phyloP scores from a whole-genome alignment of 2,329 filamentous ascomycete genomes.

The Fusarium begoniae region DNA sequence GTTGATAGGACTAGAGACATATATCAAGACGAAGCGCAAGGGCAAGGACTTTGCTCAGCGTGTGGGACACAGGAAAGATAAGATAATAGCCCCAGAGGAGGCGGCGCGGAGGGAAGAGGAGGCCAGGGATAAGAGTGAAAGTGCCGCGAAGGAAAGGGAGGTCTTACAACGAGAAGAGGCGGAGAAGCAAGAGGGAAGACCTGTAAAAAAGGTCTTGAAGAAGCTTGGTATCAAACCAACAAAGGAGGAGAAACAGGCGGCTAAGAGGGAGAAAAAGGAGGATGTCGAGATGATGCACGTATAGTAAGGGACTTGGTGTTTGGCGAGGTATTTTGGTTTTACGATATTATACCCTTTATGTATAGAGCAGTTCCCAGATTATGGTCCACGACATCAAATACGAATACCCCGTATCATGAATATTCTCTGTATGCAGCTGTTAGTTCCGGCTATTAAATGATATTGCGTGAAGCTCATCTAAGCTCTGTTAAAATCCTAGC shows the following conservation, averaged over 20 bases:
- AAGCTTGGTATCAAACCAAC: constrained; percentile 51
- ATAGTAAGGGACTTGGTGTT: not conserved
- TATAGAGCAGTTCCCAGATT: constrained; percentile 7
- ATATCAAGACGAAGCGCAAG: constrained; percentile 73
- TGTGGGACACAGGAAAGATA: constrained; percentile 63
- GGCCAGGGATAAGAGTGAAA: constrained; percentile 67
- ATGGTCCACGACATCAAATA: constrained; percentile 4
- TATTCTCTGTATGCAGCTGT: not conserved
- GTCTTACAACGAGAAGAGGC: constrained; percentile 52
- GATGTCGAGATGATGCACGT: constrained; percentile 19
- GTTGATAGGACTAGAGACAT: constrained; percentile 83
- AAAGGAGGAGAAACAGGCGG: constrained; percentile 36
- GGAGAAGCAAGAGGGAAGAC: constrained; percentile 50
- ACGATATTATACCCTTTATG: constrained; percentile 26
- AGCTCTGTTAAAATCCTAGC: not conserved
- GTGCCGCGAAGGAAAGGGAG: constrained; percentile 62
- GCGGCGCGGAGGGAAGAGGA: constrained; percentile 66
- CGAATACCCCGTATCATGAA: not conserved
- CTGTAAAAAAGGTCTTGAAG: constrained; percentile 49
- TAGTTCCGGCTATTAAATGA: not conserved
- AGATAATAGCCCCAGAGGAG: constrained; percentile 69
- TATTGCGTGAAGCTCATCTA: not conserved
- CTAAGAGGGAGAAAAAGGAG: constrained; percentile 34
- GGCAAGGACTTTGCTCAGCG: constrained; percentile 65
- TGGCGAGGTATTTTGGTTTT: not conserved